Conservation (phyloP, 2,329 filamentous ascomycete species). For the Aspergillus proliferans region DNA sequence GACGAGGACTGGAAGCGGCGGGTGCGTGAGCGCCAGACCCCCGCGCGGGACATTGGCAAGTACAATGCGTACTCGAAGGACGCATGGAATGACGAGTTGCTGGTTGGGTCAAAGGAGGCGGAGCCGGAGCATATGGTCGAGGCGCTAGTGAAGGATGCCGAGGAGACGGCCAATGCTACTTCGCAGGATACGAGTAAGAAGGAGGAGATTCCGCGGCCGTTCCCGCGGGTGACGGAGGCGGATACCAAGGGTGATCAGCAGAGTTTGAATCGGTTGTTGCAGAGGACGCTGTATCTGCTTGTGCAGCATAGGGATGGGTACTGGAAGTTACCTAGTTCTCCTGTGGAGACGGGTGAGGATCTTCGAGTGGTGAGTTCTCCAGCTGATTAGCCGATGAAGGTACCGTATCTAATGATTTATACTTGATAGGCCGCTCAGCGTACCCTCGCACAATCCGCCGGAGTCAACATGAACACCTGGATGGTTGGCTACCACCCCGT, state of each 20-base stretch:
- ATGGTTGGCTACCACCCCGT: slow-evolving; percentile 85
- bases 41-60: slow-evolving; percentile 75
- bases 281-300: slow-evolving; percentile 79
- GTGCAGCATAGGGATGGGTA: slow-evolving; percentile 62
- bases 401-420: slow-evolving; percentile 1
- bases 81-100: slow-evolving; percentile 87
- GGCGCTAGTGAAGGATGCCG: slow-evolving; percentile 67
- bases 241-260: slow-evolving; percentile 67
- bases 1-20: slow-evolving; percentile 89
- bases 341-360: slow-evolving; percentile 64
- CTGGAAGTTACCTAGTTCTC: slow-evolving; percentile 78
- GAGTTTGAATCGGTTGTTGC: slow-evolving; percentile 72
- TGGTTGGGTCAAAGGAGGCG: slow-evolving; percentile 65
- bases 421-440: slow-evolving; percentile 67
- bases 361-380: slow-evolving; percentile 66
- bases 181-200: slow-evolving; percentile 45
- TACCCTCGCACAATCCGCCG: slow-evolving; percentile 68
- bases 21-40: slow-evolving; percentile 66
- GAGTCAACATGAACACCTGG: slow-evolving; percentile 98
- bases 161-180: slow-evolving; percentile 41
- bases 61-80: slow-evolving; percentile 70
- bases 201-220: slow-evolving; percentile 63
- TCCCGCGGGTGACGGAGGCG: slow-evolving; percentile 67
- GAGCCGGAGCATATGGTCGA: slow-evolving; percentile 60
- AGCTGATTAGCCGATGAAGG: background rate